These are phyloP conservation scores for Termitomyces sp. DNA, from an alignment of 768 basidiomycete genomes.

Conservation along the genomic window DNA sequence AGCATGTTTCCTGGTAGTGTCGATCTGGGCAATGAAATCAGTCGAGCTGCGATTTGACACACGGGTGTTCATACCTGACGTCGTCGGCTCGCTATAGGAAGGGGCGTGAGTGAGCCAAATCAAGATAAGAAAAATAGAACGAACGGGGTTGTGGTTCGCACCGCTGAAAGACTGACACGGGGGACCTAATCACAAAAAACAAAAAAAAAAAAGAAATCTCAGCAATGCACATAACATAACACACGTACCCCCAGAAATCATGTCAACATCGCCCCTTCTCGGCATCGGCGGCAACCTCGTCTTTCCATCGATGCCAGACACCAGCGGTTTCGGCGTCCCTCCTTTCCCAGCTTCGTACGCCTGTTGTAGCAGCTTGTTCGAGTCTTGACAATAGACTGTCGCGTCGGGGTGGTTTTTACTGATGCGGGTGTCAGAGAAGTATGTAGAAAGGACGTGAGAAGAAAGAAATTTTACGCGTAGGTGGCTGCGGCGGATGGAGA, in stretches of 20 bases:
- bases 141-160: constrained; percentile 57
- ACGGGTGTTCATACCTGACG: constrained; percentile 34
- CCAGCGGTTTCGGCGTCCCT: constrained; percentile 31
- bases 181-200: constrained; percentile 39
- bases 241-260: constrained; percentile 65
- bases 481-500: constrained; percentile 59
- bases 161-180: constrained; percentile 71
- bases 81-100: constrained; percentile 48
- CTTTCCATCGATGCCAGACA: constrained; percentile 31
- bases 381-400: constrained; percentile 59
- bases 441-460: neutral
- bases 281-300: constrained; percentile 43
- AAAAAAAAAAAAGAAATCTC: neutral
- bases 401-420: constrained; percentile 60
- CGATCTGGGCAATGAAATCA: constrained; percentile 30
- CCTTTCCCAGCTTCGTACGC: constrained; percentile 44
- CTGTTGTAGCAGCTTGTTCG: constrained; percentile 52
- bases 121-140: constrained; percentile 5
- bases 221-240: too few relatives aligned
- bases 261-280: constrained; percentile 51
- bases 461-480: constrained; percentile 36
- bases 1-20: constrained; percentile 67
- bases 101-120: neutral
- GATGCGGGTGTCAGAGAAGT: neutral
- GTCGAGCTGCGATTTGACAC: neutral